Evolutionary conservation across 2,329 filamentous ascomycete genomes (phyloP).

Genomic region (Dissoconium aciculare): DNA sequence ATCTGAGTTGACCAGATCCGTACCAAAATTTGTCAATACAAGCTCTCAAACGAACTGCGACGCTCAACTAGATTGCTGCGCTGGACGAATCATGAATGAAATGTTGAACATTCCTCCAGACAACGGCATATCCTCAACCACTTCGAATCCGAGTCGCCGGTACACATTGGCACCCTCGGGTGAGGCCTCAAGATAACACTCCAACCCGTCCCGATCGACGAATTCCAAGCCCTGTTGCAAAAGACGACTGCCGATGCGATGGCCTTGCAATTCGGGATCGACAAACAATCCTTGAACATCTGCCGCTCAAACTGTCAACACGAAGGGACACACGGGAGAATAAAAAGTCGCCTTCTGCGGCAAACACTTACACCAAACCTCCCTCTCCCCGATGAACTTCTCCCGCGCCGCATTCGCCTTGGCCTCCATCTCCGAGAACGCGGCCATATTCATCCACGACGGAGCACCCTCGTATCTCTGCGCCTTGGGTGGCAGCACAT

Average conservation of each 20-base stretch:
- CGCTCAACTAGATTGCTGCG: background rate
- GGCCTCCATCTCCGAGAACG: background rate
- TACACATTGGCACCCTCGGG: constrained; percentile 1
- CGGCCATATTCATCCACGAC: background rate
- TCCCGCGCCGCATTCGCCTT: background rate
- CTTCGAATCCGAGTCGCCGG: constrained; percentile 1
- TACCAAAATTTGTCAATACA: background rate
- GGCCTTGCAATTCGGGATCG: background rate
- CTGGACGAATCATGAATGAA: background rate
- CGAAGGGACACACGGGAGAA: background rate
- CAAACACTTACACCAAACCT: background rate
- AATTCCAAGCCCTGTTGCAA: constrained; percentile 1
- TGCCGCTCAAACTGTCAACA: constrained; percentile 1
- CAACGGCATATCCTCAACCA: background rate
- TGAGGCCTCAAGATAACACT: constrained; percentile 2
- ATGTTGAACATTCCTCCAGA: background rate
- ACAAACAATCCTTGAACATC: constrained; percentile 2
- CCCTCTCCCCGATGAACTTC: background rate
- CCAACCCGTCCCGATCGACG: background rate
- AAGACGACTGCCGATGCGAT: constrained; percentile 1
- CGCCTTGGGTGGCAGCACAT: too few relatives aligned
- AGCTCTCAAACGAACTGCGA: background rate
- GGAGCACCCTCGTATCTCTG: background rate
- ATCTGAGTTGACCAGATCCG: constrained; percentile 7
- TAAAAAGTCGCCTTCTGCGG: background rate